Evolutionary conservation across 2,329 filamentous ascomycete genomes (phyloP).

Genomic region (Trichoderma sp.): DNA sequence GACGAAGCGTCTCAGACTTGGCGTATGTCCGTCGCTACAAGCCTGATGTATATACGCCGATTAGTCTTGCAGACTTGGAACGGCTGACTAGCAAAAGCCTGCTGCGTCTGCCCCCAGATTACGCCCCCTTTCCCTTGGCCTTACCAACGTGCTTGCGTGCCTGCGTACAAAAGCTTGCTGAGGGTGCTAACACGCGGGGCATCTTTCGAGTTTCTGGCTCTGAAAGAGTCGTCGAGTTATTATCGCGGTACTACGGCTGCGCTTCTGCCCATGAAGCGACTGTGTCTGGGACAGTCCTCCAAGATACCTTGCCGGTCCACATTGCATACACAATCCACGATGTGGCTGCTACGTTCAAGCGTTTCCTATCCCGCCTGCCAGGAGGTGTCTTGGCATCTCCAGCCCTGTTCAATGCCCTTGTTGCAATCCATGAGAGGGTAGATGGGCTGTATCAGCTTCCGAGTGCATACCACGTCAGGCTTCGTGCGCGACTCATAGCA

Average conservation of each 20-base stretch:
- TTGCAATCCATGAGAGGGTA: conserved; percentile 63
- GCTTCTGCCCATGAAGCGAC: conserved; percentile 51
- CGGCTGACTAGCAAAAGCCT: conserved; percentile 65
- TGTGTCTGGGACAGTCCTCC: conserved; percentile 62
- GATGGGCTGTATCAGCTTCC: conserved; percentile 55
- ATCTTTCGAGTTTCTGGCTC: conserved; percentile 68
- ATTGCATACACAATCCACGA: conserved; percentile 65
- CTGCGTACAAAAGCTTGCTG: conserved; percentile 65
- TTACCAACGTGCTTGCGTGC: conserved; percentile 70
- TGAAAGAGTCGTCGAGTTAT: conserved; percentile 55
- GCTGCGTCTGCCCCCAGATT: conserved; percentile 63
- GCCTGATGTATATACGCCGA: conserved; percentile 52
- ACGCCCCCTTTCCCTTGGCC: conserved; percentile 59
- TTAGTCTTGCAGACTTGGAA: conserved; percentile 62
- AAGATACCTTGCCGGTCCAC: conserved; percentile 62
- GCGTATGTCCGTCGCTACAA: conserved; percentile 51
- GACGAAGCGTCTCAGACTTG: conserved; percentile 60
- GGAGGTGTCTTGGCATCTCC: conserved; percentile 69
- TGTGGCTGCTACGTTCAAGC: conserved; percentile 69
- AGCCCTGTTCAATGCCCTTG: conserved; percentile 63
- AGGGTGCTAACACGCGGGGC: conserved; percentile 59
- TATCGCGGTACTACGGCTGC: conserved; percentile 67
- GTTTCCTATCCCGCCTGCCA: conserved; percentile 63
- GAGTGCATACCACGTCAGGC: conserved; percentile 57
- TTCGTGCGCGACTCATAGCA: conserved; percentile 68